phyloP scores from a whole-genome alignment of 2,329 filamentous ascomycete genomes.

The Saccharata proteae region DNA sequence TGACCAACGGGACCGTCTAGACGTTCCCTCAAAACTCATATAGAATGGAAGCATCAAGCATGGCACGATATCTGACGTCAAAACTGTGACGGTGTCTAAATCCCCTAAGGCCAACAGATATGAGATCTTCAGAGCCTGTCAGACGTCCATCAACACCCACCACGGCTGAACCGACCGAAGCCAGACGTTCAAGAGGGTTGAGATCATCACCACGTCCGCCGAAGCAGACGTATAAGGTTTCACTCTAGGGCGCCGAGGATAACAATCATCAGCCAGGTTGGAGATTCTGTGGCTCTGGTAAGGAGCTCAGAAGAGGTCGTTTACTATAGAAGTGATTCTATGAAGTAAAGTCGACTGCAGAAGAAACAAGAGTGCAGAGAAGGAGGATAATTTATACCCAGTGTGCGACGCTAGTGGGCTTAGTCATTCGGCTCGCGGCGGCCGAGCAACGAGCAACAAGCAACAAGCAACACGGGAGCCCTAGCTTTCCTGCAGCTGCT shows the following conservation, averaged over 20 bases:
- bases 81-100: constrained; percentile 1
- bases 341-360: too few relatives aligned
- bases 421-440: too few relatives aligned
- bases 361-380: too few relatives aligned
- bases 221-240: constrained; percentile 55
- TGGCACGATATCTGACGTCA: too few relatives aligned
- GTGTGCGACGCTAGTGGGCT: too few relatives aligned
- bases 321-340: constrained; percentile 98
- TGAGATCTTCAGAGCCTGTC: constrained; percentile 47
- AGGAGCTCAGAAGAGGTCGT: constrained; percentile 85
- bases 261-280: constrained; percentile 81
- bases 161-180: constrained; percentile 65
- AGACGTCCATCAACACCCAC: constrained; percentile 77
- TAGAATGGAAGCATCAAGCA: too few relatives aligned
- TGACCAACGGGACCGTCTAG: not conserved
- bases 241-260: constrained; percentile 87
- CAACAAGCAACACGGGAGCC: too few relatives aligned
- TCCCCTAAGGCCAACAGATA: too few relatives aligned
- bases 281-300: constrained; percentile 80
- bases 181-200: constrained; percentile 59
- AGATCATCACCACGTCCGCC: constrained; percentile 95
- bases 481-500: too few relatives aligned
- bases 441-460: too few relatives aligned
- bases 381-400: too few relatives aligned
- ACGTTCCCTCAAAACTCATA: not conserved